Evolutionary conservation across 495 filamentous ascomycete species (phyloP).

Genomic region (Talaromyces liani): DNA sequence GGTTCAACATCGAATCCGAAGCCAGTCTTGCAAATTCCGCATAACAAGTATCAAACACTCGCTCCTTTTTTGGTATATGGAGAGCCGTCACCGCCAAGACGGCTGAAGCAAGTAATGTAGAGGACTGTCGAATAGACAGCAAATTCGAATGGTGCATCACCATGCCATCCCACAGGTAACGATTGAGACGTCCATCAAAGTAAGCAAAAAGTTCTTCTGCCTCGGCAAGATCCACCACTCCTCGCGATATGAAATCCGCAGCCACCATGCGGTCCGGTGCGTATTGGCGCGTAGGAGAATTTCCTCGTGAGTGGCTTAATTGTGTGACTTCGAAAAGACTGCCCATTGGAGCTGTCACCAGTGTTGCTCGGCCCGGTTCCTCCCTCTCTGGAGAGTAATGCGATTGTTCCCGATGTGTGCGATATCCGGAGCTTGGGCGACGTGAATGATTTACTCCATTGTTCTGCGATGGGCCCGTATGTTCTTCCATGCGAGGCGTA

Average conservation of each 20-base stretch:
- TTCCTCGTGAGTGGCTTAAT: conserved; percentile 38
- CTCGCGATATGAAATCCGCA: conserved; percentile 47
- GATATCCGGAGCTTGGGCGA: conserved; percentile 12
- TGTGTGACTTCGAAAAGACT: conserved; percentile 55
- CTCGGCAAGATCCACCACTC: conserved; percentile 38
- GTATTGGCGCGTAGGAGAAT: conserved; percentile 26
- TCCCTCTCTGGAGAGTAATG: conserved; percentile 37
- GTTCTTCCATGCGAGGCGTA: background rate
- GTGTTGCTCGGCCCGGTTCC: conserved; percentile 31
- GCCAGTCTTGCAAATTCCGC: conserved; percentile 45
- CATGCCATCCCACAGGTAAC: conserved; percentile 46
- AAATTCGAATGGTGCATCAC: conserved; percentile 36
- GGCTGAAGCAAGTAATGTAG: conserved; percentile 41
- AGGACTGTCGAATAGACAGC: conserved; percentile 38
- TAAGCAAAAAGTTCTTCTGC: conserved; percentile 42
- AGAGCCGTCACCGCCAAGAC: conserved; percentile 47
- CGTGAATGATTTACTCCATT: conserved; percentile 8
- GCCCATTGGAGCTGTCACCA: conserved; percentile 52
- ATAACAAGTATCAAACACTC: conserved; percentile 42
- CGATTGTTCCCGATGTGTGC: conserved; percentile 17
- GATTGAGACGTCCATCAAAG: conserved; percentile 45
- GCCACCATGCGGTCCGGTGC: conserved; percentile 32
- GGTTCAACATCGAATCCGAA: conserved; percentile 45
- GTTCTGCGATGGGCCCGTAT: background rate
- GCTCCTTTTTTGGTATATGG: conserved; percentile 39